Evolutionary conservation across 495 filamentous ascomycete species (phyloP).

Genomic region (Neurospora terricola): DNA sequence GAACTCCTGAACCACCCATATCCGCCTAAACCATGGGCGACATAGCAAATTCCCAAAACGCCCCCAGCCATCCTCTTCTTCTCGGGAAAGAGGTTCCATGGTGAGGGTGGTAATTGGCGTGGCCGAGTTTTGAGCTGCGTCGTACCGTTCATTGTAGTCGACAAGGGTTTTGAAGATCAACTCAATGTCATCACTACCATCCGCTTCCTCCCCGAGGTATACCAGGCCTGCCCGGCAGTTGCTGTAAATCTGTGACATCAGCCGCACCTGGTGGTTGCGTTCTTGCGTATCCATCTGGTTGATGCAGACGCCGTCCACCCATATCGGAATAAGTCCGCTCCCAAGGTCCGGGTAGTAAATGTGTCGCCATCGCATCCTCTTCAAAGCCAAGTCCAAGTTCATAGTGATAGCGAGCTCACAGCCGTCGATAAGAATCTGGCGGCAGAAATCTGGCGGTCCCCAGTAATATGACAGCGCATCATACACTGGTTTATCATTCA

Average conservation of each 20-base stretch:
- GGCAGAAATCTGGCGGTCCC: too few species aligned
- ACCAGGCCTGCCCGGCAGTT: slow-evolving; percentile 2
- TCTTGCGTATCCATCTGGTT: slow-evolving; percentile 25
- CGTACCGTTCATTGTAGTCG: not conserved
- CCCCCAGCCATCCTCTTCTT: slow-evolving; percentile 8
- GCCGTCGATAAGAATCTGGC: too few species aligned
- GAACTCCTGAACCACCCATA: slow-evolving; percentile 23
- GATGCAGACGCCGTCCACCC: slow-evolving; percentile 34
- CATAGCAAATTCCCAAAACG: slow-evolving; percentile 8
- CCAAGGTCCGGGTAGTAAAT: too few species aligned
- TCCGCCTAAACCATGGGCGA: slow-evolving; percentile 18
- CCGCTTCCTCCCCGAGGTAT: slow-evolving; percentile 1
- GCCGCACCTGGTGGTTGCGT: slow-evolving; percentile 22
- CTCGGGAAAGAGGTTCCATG: slow-evolving; percentile 7
- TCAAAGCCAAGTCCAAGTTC: too few species aligned
- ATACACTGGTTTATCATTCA: not conserved
- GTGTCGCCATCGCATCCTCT: too few species aligned
- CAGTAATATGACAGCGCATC: not conserved
- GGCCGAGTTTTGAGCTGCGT: too few species aligned
- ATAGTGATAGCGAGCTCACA: too few species aligned
- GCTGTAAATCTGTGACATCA: slow-evolving; percentile 31
- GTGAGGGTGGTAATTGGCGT: too few species aligned
- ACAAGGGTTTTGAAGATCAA: not conserved
- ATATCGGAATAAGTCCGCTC: slow-evolving; percentile 3
- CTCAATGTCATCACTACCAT: not conserved